Conservation (phyloP, 2,329 filamentous ascomycete genomes). For the Cladosporium sp. region DNA sequence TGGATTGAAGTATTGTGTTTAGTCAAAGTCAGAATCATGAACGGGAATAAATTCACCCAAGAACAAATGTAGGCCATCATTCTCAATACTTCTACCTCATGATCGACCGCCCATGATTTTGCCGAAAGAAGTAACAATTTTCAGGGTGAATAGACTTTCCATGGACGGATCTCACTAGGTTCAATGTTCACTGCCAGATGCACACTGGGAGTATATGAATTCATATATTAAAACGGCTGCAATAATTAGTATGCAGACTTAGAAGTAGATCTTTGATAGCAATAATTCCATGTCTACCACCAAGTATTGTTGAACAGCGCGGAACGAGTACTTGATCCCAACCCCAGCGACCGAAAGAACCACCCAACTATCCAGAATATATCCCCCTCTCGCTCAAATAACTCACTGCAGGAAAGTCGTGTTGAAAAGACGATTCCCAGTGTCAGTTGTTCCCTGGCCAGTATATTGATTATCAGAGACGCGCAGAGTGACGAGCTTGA, state of each 20-base stretch:
- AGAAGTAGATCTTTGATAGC: background rate
- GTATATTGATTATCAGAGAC: conserved; percentile 55
- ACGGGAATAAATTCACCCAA: background rate
- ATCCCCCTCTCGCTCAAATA: background rate
- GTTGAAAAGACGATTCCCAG: conserved; percentile 58
- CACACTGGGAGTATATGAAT: background rate
- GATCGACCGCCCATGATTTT: background rate
- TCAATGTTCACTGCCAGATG: background rate
- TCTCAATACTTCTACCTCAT: background rate
- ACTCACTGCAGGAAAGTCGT: conserved; percentile 44
- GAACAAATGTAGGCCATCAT: background rate
- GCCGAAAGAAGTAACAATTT: background rate
- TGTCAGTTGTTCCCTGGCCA: conserved; percentile 52
- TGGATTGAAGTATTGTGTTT: background rate
- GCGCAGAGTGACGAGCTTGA: conserved; percentile 49
- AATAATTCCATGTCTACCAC: background rate
- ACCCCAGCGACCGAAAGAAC: background rate
- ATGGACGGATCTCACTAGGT: background rate
- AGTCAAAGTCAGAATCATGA: background rate
- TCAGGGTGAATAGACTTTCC: background rate
- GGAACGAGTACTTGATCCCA: background rate
- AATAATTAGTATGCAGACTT: background rate
- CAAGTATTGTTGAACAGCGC: background rate
- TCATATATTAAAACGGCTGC: background rate
- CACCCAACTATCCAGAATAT: background rate